A percentile compares a stretch with the other conserved stretches of the same genome.
Evolutionary conservation across 2,329 filamentous ascomycete genomes (phyloP).

Genomic region (Penicillium oxalicum): DNA sequence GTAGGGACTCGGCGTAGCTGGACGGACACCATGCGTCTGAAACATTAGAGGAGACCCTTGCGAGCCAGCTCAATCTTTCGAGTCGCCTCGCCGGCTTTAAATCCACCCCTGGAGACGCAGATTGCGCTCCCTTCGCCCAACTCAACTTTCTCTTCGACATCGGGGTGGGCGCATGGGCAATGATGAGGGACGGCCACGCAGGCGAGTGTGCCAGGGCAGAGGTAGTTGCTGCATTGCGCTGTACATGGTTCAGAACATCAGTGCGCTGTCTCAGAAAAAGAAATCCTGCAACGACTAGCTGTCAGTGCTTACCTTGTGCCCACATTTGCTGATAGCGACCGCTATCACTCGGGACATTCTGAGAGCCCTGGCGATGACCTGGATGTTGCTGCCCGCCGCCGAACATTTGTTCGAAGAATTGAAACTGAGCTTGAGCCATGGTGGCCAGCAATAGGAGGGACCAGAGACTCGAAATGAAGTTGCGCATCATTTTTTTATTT

Average conservation of each 20-base stretch:
- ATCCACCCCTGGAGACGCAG: slow-evolving; percentile 46
- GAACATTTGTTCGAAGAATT: slow-evolving; percentile 99
- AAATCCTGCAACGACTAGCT: no score
- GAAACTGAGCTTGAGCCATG: slow-evolving; percentile 70
- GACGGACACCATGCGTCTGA: no score
- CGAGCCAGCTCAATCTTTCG: slow-evolving; percentile 47
- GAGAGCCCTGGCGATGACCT: slow-evolving; percentile 52
- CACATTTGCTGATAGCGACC: slow-evolving; percentile 69
- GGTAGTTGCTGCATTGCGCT: slow-evolving; percentile 88
- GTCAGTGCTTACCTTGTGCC: slow-evolving; percentile 51
- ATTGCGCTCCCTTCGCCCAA: slow-evolving; percentile 45
- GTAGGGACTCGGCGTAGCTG: no score
- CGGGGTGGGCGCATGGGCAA: slow-evolving; percentile 82
- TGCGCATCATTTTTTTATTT: slow-evolving; percentile 22
- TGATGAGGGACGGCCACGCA: slow-evolving; percentile 97
- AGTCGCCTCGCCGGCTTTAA: slow-evolving; percentile 41
- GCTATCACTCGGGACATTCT: slow-evolving; percentile 79
- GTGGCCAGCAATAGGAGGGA: slow-evolving; percentile 55
- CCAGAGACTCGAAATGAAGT: slow-evolving; percentile 26
- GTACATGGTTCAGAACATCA: slow-evolving; percentile 4
- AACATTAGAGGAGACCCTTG: slow-evolving; percentile 42
- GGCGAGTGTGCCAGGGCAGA: slow-evolving; percentile 88
- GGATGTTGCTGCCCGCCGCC: slow-evolving; percentile 55
- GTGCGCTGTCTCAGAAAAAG: not conserved
- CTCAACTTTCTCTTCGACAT: slow-evolving; percentile 70